Base-by-base conservation (phyloP, 2,329 filamentous ascomycete species). In the Ceratocystis colombiana region DNA sequence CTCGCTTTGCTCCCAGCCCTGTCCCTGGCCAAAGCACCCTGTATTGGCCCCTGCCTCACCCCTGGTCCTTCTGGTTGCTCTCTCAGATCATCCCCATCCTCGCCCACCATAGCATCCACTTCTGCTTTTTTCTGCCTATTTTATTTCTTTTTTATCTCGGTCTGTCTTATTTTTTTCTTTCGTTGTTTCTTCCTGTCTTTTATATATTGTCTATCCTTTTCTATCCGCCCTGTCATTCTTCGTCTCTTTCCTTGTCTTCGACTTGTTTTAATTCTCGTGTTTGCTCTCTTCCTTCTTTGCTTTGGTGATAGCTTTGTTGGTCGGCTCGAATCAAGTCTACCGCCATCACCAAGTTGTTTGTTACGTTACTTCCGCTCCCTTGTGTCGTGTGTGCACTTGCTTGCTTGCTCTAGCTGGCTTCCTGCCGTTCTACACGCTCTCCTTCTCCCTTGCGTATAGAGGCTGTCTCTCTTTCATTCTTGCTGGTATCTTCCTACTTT, bases 21-120 rank as follows among this genome's bases (percentile, higher is more conserved):
- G 53, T 15, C 12, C 37, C 37, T 41, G 37, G 10, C 37, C 37
- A 41, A 41, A 41, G 37, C 8, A 28, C 50, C 10, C 20, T 55
- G 46, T 48, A 20, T 15, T 4, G 20, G 15, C 25, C 17, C 53
- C 28, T 28, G 22, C 7, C 15, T 37, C 25, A 3, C 28, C 46
- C n/a, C 46, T 50, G 46, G 25, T 53, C 30, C 59, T 63, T 53
- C 22, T 59, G 25, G 55, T 17, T 30, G 6, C 30, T 59, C 55
- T 59, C 55, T 59, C 55, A 15, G 55, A 59, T 59, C 55, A 59
- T 59, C 55, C 28, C 37, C 25, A 37, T 37, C 55, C 55, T 33
- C 55, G 22, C 33, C 55, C 55, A 41, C 37, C 10, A 37, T 15
- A 50, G 17, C 12, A 50, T 48, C 25, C 44, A 48, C 41, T 44